A percentile compares a stretch with the other conserved stretches of the same genome.
These are phyloP conservation scores for Venustampulla echinocandica DNA, from an alignment of 495 filamentous ascomycete genomes.

Conservation along the genomic window DNA sequence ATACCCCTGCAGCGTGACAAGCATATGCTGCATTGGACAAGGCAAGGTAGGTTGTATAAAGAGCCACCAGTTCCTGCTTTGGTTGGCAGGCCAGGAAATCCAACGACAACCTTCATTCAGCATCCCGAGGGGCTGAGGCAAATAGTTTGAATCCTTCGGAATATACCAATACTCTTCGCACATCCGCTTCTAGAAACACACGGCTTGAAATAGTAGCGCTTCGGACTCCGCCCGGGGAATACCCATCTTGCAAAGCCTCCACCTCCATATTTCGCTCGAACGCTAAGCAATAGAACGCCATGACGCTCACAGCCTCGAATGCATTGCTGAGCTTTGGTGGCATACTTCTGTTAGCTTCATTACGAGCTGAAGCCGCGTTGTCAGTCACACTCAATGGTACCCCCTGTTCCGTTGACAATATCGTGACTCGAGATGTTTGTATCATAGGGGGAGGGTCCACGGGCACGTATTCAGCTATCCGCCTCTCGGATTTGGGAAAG, in stretches of 20 bases:
- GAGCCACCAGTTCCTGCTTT: neutral
- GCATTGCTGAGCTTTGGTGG: neutral
- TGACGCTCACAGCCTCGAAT: neutral
- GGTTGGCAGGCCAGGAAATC: neutral
- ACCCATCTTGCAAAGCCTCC: neutral
- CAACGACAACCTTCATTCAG: neutral
- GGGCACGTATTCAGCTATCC: conserved; percentile 37
- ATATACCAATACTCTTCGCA: neutral
- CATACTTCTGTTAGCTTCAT: neutral
- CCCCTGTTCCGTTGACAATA: neutral
- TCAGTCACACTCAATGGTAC: conserved; percentile 1
- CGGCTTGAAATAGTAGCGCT: neutral
- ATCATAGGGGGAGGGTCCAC: conserved; percentile 43
- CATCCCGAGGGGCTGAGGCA: neutral
- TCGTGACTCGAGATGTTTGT: conserved; percentile 30
- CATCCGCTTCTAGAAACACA: neutral
- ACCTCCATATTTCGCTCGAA: neutral
- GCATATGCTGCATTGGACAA: conserved; percentile 1
- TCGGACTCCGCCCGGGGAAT: neutral
- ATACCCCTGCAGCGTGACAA: neutral
- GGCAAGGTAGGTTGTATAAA: neutral
- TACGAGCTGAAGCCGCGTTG: conserved; percentile 1
- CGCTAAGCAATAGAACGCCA: neutral
- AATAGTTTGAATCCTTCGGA: neutral
- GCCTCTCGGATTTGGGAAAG: conserved; percentile 30